Evolutionary conservation across 83 land plant species (phyloP).

Genomic region (Isoetes engelmannii): DNA sequence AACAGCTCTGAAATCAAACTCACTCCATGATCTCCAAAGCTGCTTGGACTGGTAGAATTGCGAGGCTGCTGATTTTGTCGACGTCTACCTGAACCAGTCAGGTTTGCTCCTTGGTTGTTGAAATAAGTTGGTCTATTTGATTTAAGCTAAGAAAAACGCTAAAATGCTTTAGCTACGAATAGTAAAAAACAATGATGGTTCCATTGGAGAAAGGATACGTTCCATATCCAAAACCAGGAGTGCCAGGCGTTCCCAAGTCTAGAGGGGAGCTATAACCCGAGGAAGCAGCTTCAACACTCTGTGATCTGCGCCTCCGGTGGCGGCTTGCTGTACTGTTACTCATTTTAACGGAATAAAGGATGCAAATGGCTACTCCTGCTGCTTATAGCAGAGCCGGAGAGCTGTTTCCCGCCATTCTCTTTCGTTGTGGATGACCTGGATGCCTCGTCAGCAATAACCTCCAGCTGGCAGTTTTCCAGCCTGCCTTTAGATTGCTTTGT

Average conservation of each 20-base stretch:
- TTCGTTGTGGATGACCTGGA: too few relatives aligned
- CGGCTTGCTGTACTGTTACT: slow-evolving; percentile 3
- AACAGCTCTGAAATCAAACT: background rate
- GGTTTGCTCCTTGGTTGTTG: slow-evolving; percentile 12
- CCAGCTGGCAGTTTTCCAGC: too few relatives aligned
- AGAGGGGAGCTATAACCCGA: slow-evolving; percentile 35
- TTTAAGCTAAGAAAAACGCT: background rate
- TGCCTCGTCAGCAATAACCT: too few relatives aligned
- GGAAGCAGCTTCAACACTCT: slow-evolving; percentile 11
- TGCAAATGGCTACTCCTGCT: too few relatives aligned
- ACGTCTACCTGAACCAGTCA: slow-evolving; percentile 20
- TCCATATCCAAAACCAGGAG: slow-evolving; percentile 21
- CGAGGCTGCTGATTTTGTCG: slow-evolving; percentile 7
- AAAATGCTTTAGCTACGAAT: background rate
- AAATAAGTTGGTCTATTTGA: slow-evolving; percentile 16
- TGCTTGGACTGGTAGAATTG: slow-evolving; percentile 12
- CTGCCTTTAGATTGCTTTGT: too few relatives aligned
- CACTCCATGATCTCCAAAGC: background rate
- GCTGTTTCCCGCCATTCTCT: too few relatives aligned
- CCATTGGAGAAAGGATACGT: slow-evolving; percentile 26
- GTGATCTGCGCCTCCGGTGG: slow-evolving; percentile 15
- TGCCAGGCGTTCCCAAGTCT: slow-evolving; percentile 37
- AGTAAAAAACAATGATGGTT: too few relatives aligned
- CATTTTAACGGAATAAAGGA: background rate
- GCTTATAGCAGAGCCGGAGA: too few relatives aligned